A percentile compares a stretch with the other conserved stretches of the same genome.
Evolutionary conservation across 345 rosid genomes (phyloP).

Genomic region (Melaleuca quinquenervia): DNA sequence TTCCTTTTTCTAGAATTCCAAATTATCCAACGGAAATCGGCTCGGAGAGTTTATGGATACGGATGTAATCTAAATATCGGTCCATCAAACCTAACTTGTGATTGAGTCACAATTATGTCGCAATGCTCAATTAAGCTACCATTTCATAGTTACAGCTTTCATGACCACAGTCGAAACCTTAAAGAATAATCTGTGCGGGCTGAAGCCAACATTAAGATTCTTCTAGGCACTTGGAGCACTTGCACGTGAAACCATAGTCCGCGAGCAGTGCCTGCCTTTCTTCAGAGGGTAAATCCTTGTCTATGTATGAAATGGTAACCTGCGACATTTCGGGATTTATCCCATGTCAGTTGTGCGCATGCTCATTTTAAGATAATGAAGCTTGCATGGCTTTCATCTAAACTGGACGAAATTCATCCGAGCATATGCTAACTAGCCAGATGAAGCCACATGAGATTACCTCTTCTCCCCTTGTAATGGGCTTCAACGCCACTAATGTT

Average conservation of each 20-base stretch:
- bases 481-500: slow-evolving; percentile 45
- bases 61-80: neutral
- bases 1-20: no score
- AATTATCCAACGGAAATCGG: neutral
- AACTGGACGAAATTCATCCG: neutral
- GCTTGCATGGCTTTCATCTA: neutral
- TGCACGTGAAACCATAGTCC: slow-evolving; percentile 79
- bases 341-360: neutral
- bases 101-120: neutral
- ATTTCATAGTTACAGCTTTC: neutral
- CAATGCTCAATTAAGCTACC: no score
- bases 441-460: slow-evolving; percentile 10
- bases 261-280: slow-evolving; percentile 62
- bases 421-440: neutral
- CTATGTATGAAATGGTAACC: slow-evolving; percentile 79
- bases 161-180: neutral
- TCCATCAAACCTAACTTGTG: neutral
- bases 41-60: fast-evolving
- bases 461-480: slow-evolving; percentile 68
- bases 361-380: neutral
- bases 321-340: slow-evolving; percentile 8
- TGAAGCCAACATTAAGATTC: slow-evolving; percentile 3
- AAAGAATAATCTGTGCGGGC: no score
- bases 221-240: slow-evolving; percentile 51
- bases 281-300: slow-evolving; percentile 56